Evolutionary conservation across 306 rosid genomes (phyloP).

Genomic region (Clitoria ternatea): DNA sequence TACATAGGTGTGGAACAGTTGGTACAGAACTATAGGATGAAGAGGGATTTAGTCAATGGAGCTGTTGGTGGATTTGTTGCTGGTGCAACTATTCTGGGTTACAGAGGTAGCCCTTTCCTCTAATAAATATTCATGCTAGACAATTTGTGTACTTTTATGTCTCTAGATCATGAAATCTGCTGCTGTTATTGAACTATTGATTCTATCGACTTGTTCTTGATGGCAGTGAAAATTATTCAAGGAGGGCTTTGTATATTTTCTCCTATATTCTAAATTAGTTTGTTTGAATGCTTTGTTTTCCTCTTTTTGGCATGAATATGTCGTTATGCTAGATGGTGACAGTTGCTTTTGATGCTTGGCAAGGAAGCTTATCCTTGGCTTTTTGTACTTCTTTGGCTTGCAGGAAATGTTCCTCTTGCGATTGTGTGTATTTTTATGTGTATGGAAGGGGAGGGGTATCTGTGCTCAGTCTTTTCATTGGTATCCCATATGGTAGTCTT

Average conservation of each 20-base stretch:
- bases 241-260: not conserved
- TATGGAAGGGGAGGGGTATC: not conserved
- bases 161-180: not conserved
- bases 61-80: conserved; percentile 98
- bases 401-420: not conserved
- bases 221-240: not conserved
- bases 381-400: not conserved
- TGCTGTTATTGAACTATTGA: conserved; percentile 8
- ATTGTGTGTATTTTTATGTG: not conserved
- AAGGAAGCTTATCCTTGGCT: not conserved
- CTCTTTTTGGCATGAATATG: not conserved
- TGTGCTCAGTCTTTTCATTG: not conserved
- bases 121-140: not conserved
- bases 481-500: not conserved
- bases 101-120: conserved; percentile 54
- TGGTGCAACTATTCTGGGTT: conserved; percentile 86
- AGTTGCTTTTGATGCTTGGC: not conserved
- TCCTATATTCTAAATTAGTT: not conserved
- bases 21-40: conserved; percentile 69
- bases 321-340: conserved; percentile 3
- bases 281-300: not conserved
- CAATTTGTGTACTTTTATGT: not conserved
- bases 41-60: conserved; percentile 89
- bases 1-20: conserved; percentile 92
- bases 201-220: conserved; percentile 7